Percentiles rank a stretch among this genome's conserved stretches.
These are phyloP conservation scores for Stephanodiscus minutulus DNA, from an alignment of 108 stramenopile genomes.

Conservation along the genomic window DNA sequence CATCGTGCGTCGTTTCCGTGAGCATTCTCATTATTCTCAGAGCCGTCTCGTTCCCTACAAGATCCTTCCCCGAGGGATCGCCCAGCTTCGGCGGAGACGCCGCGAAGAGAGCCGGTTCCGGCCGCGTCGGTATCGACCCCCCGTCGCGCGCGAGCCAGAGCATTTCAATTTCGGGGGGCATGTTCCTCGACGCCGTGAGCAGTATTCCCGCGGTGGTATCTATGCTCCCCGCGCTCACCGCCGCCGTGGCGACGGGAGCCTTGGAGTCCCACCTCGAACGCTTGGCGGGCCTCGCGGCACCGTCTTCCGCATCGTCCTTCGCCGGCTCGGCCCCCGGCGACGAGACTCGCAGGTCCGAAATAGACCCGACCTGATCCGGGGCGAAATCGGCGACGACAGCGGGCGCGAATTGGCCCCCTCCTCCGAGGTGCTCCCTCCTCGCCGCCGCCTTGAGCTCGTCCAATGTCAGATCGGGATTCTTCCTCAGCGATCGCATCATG, in stretches of 20 bases:
- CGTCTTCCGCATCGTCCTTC: constrained; percentile 11
- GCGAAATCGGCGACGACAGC: neutral
- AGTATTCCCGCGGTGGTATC: constrained; percentile 60
- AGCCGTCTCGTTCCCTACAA: constrained; percentile 74
- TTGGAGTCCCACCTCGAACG: constrained; percentile 55
- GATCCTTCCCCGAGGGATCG: constrained; percentile 84
- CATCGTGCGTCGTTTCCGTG: constrained; percentile 47
- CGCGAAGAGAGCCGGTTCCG: constrained; percentile 69
- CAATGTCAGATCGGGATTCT: constrained; percentile 72
- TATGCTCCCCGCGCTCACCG: constrained; percentile 60
- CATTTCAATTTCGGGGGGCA: constrained; percentile 80
- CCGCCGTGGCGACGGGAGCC: constrained; percentile 38
- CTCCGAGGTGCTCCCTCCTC: constrained; percentile 53
- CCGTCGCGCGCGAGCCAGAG: constrained; percentile 86
- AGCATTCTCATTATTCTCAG: constrained; percentile 59
- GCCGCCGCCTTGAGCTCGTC: constrained; percentile 65
- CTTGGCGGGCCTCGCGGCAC: constrained; percentile 47
- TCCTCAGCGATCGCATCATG: constrained; percentile 63
- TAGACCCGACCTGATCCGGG: neutral
- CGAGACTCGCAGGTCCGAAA: constrained; percentile 8
- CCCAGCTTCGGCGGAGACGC: constrained; percentile 79
- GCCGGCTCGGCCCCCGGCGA: neutral
- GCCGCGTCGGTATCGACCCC: constrained; percentile 62
- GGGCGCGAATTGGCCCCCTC: neutral
- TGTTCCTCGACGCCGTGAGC: constrained; percentile 45